phyloP scores from a whole-genome alignment of 225 moss, liverwort and hornwort genomes.

The Pseudisothecium myosuroides region DNA sequence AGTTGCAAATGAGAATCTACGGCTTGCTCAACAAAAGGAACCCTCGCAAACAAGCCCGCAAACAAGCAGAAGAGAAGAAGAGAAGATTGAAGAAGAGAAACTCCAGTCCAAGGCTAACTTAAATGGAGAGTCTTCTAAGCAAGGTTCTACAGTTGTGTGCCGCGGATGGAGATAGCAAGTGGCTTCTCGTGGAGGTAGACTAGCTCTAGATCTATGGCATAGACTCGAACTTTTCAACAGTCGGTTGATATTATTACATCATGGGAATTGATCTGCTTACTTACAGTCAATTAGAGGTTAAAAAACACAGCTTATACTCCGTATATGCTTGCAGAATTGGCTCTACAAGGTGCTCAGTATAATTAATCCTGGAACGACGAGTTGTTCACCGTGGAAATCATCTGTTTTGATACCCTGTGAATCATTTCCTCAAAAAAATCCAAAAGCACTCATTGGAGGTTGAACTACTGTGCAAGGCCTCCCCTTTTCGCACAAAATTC shows the following conservation, averaged over 20 bases:
- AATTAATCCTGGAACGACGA: background rate
- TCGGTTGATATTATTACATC: background rate
- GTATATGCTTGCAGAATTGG: background rate
- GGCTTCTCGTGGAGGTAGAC: background rate
- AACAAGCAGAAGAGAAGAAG: background rate
- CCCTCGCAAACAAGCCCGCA: background rate
- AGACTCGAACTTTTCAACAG: background rate
- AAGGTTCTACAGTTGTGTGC: no score
- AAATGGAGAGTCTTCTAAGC: background rate
- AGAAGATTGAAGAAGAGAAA: background rate
- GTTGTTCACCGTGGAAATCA: background rate
- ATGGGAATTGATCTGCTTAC: background rate
- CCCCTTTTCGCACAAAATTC: background rate
- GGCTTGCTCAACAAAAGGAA: background rate
- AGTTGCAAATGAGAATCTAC: background rate
- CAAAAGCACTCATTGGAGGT: background rate
- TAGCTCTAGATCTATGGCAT: background rate
- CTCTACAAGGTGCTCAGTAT: background rate
- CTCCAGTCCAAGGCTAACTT: no score
- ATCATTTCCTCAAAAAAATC: background rate
- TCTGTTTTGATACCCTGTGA: background rate
- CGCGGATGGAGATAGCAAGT: background rate
- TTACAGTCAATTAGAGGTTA: background rate
- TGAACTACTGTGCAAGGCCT: background rate
- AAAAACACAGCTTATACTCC: background rate